phyloP scores from a whole-genome alignment of 805 yeast species.

The Starmerella vaccinii region DNA sequence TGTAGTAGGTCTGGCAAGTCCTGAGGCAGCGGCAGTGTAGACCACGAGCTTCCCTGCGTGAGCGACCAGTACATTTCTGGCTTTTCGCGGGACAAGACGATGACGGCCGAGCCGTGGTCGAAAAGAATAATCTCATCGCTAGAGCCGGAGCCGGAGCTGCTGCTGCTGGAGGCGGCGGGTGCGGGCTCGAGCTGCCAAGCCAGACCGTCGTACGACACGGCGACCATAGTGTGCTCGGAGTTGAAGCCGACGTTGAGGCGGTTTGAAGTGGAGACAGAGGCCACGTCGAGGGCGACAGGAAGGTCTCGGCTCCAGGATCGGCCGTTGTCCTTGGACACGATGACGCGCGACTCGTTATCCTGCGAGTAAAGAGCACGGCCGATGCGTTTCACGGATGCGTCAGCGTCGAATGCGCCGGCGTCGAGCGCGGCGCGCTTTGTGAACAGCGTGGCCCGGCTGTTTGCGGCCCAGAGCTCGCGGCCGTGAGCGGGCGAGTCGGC shows the following conservation, averaged over 20 bases:
- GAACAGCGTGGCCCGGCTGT: not conserved
- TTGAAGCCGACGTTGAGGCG: slow-evolving; percentile 1
- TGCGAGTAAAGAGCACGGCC: not conserved
- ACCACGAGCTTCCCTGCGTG: not conserved
- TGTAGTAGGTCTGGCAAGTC: not conserved
- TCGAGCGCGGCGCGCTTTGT: not conserved
- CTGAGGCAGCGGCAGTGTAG: not conserved
- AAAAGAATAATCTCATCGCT: not conserved
- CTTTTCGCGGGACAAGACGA: not conserved
- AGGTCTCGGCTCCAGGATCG: not conserved
- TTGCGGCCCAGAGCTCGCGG: slow-evolving; percentile 1
- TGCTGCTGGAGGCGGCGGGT: not conserved
- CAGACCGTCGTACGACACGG: not conserved
- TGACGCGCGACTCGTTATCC: not conserved
- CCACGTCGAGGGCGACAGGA: not conserved
- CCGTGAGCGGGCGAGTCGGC: not conserved
- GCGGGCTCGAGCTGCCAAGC: not conserved
- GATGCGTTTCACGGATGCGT: not conserved
- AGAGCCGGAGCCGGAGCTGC: too few relatives aligned
- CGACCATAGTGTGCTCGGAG: not conserved
- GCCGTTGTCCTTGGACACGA: slow-evolving; percentile 5
- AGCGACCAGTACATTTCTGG: not conserved
- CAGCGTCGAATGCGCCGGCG: not conserved
- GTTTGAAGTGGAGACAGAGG: not conserved
- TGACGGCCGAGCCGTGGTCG: slow-evolving; percentile 1